These are phyloP conservation scores for Solanum pinnatisectum DNA, from an alignment of 257 asterid species.

Conservation along the genomic window DNA sequence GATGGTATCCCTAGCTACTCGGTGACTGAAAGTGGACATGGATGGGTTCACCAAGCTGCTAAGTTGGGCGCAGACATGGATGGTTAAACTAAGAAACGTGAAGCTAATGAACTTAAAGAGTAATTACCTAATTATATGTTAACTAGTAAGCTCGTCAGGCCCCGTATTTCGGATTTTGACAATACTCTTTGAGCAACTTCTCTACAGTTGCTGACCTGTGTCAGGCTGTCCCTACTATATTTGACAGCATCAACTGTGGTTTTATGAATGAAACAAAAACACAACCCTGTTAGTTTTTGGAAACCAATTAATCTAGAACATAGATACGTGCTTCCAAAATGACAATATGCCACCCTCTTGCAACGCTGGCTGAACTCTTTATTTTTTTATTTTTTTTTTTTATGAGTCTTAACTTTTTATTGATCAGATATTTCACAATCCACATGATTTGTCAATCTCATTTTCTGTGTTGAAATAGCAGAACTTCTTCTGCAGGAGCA, in stretches of 20 bases:
- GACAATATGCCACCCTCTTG: background rate
- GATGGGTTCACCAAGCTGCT: background rate
- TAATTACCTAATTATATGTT: background rate
- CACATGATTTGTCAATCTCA: background rate
- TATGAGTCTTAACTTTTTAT: background rate
- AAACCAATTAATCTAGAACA: background rate
- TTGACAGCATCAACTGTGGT: background rate
- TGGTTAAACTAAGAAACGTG: background rate
- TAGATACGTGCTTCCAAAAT: background rate
- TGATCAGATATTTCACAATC: background rate
- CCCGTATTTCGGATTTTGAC: background rate
- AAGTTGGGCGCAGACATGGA: background rate
- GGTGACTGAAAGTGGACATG: background rate
- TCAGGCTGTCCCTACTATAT: background rate
- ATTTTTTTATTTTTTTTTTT: background rate
- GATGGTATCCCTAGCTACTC: background rate
- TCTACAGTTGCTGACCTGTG: background rate
- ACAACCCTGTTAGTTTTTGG: background rate
- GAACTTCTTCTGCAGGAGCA: background rate
- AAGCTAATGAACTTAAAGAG: background rate
- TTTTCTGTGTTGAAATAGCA: background rate
- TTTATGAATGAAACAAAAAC: background rate
- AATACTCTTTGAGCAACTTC: background rate
- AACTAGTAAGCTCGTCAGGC: background rate
- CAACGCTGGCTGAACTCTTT: background rate